Percentiles rank a stretch among this genome's conserved stretches.
These are phyloP conservation scores for Torulaspora maleeae DNA, from an alignment of 805 yeast genomes.

Conservation along the genomic window DNA sequence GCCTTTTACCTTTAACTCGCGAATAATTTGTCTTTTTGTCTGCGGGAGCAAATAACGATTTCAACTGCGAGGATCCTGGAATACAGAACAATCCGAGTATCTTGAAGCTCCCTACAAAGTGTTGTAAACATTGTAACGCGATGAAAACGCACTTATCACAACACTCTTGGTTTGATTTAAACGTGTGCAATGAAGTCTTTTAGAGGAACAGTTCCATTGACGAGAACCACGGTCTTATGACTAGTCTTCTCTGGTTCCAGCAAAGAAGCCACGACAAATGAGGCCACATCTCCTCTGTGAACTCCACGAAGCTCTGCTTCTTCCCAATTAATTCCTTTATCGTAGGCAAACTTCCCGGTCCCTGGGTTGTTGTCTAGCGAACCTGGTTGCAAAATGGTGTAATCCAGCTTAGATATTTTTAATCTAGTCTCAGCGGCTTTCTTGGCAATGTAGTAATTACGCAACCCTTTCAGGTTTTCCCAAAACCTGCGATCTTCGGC, in stretches of 20 bases:
- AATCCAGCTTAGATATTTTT: slow-evolving; percentile 42
- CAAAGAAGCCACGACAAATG: slow-evolving; percentile 39
- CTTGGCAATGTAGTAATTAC: slow-evolving; percentile 55
- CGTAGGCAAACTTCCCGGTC: slow-evolving; percentile 40
- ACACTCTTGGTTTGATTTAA: too few relatives aligned
- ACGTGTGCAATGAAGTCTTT: slow-evolving; percentile 14
- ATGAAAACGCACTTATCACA: too few relatives aligned
- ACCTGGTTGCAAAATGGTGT: slow-evolving; percentile 57
- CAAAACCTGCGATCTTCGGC: slow-evolving; percentile 49
- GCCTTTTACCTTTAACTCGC: too few relatives aligned
- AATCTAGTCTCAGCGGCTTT: slow-evolving; percentile 52
- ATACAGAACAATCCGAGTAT: too few relatives aligned
- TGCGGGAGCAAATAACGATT: too few relatives aligned
- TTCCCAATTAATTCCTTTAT: slow-evolving; percentile 17
- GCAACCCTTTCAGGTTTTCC: slow-evolving; percentile 36
- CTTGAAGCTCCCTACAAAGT: too few relatives aligned
- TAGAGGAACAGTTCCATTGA: slow-evolving; percentile 40
- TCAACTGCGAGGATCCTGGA: too few relatives aligned
- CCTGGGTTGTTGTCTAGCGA: slow-evolving; percentile 37
- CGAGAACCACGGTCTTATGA: slow-evolving; percentile 43
- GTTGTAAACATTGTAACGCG: too few relatives aligned
- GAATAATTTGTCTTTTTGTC: too few relatives aligned
- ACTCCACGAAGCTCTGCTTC: slow-evolving; percentile 26
- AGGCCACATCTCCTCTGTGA: slow-evolving; percentile 55
- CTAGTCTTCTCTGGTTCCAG: slow-evolving; percentile 37